phyloP scores from a whole-genome alignment of 768 basidiomycete genomes.

The Trametes coccinea region DNA sequence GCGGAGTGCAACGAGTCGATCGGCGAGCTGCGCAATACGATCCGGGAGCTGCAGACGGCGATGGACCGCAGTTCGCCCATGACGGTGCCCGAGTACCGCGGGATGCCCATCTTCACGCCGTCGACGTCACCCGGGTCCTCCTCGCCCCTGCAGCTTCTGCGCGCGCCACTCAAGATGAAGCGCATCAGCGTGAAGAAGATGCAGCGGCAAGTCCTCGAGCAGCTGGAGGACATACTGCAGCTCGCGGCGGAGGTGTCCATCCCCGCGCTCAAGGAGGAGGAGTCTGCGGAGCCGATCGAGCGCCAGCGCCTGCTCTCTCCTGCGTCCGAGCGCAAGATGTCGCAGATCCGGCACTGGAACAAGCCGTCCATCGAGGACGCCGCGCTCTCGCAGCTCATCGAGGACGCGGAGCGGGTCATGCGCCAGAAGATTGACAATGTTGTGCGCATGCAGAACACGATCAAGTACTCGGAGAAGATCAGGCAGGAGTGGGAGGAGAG shows the following conservation, averaged over 20 bases:
- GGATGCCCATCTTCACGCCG: conserved; percentile 79
- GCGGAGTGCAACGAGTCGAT: conserved; percentile 92
- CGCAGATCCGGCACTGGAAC: conserved; percentile 81
- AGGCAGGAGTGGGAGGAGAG: conserved; percentile 96
- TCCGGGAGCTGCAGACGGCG: conserved; percentile 72
- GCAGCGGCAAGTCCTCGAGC: conserved; percentile 78
- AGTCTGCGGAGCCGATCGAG: conserved; percentile 88
- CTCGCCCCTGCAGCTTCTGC: conserved; percentile 77
- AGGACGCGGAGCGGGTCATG: conserved; percentile 88
- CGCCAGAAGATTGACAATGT: conserved; percentile 94
- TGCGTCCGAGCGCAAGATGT: conserved; percentile 83
- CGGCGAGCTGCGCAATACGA: conserved; percentile 80
- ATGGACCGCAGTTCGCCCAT: conserved; percentile 75
- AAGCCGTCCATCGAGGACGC: conserved; percentile 84
- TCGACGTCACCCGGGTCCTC: conserved; percentile 70
- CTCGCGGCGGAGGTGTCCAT: conserved; percentile 80
- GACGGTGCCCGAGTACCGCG: conserved; percentile 77
- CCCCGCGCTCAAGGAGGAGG: conserved; percentile 89
- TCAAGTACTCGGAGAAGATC: conserved; percentile 95
- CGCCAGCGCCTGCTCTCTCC: conserved; percentile 89
- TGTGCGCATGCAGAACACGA: conserved; percentile 94
- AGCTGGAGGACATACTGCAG: conserved; percentile 83
- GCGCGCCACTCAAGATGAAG: conserved; percentile 66
- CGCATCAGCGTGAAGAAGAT: conserved; percentile 78
- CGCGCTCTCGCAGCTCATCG: conserved; percentile 77